Evolutionary conservation across 2,329 filamentous ascomycete genomes (phyloP).

Genomic region (Pseudopyrenochaeta lycopersici): DNA sequence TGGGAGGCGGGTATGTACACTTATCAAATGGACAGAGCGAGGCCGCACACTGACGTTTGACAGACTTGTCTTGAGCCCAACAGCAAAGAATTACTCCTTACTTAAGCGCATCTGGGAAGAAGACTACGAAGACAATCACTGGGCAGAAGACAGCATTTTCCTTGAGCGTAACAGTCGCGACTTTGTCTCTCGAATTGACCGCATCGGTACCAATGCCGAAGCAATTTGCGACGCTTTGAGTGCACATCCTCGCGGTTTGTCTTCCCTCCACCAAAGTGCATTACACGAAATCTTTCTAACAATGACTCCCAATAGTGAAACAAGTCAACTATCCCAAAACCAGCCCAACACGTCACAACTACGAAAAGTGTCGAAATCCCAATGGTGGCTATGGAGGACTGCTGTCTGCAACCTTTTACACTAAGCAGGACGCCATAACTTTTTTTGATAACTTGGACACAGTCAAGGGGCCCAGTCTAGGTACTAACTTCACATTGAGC

Average conservation of each 20-base stretch:
- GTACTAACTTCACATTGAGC: conserved; percentile 94
- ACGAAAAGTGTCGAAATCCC: conserved; percentile 78
- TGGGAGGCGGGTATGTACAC: conserved; percentile 76
- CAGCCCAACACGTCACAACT: conserved; percentile 73
- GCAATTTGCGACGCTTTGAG: conserved; percentile 77
- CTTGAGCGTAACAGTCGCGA: conserved; percentile 96
- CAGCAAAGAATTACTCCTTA: conserved; percentile 72
- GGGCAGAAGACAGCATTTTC: conserved; percentile 93
- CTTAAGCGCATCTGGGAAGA: conserved; percentile 72
- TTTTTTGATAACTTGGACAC: conserved; percentile 90
- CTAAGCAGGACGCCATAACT: conserved; percentile 72
- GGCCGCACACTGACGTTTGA: conserved; percentile 11
- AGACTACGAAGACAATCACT: conserved; percentile 88
- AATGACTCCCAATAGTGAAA: conserved; percentile 64
- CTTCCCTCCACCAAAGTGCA: background rate
- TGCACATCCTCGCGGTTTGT: conserved; percentile 61
- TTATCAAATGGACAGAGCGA: background rate
- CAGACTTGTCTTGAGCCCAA: conserved; percentile 69
- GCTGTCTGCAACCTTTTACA: conserved; percentile 82
- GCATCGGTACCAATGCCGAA: conserved; percentile 87
- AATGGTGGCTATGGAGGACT: conserved; percentile 89
- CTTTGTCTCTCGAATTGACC: conserved; percentile 81
- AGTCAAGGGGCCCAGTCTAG: conserved; percentile 91
- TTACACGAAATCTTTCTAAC: conserved; percentile 16
- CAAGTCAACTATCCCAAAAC: conserved; percentile 87